Base-by-base conservation (phyloP, 2,329 filamentous ascomycete species). In the Fusarium longipes region DNA sequence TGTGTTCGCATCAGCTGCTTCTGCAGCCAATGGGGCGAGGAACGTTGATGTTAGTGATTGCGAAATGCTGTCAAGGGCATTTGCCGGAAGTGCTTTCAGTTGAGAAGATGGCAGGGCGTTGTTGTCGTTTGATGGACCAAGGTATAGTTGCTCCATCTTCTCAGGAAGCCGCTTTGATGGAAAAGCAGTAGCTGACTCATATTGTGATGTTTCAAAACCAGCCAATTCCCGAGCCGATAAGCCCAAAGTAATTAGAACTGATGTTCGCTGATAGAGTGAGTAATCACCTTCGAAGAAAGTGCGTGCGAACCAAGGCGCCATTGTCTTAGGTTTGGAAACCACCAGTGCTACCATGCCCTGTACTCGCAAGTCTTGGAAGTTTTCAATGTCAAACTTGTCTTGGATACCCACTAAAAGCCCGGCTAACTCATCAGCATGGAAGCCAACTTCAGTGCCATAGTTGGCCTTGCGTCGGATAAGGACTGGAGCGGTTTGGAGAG, bases 261-360 rank as follows among this genome's bases (percentile, higher is more conserved):
- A 88, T 9, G 91, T 92, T 36, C 96, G 87, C 76, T 98, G 95
- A 0, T 90, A 87, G 35, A 98, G 82, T 0, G 94, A 97, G 77
- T 96, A 94, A 75, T 99, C 96, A 17, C 94, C 94, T 39, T 93
- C 90, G 75, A 97, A 98, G 75, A 96, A 96, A 0, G 91, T 91
- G 57, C 89, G 88, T 5, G 91, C 89, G 59, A 96, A 92, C 91
- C 93, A 96, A 15, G 88, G 91, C 0, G 89, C 94, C 86, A 97
- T 93, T 51, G 86, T 84, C 47, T 87, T 81, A 0, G 96, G 93
- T 67, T 92, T 87, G 1, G 92, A 89, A 4, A 96, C 84, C 1
- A 97, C 82, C 9, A 97, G 80, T 0, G 94, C 91, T 42, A 97
- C 89, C 82, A 99, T 90, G 15, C 90, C 89, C 76, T 97, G 91